Evolutionary conservation across 2,329 filamentous ascomycete genomes (phyloP).

Genomic region (Apiospora rasikravindrae): DNA sequence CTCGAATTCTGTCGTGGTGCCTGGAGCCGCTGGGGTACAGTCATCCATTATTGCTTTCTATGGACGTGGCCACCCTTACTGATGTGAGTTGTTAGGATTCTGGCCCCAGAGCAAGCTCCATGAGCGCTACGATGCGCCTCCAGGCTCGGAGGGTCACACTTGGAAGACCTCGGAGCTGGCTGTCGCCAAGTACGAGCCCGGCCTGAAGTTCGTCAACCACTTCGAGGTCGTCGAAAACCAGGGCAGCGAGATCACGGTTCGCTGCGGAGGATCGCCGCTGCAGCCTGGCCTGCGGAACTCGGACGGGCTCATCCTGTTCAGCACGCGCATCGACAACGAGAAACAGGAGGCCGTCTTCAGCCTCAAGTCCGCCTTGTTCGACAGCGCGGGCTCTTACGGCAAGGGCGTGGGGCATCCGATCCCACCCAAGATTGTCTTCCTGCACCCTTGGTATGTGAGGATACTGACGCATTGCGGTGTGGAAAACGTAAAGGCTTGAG

Average conservation of each 20-base stretch:
- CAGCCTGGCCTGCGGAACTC: slow-evolving; percentile 35
- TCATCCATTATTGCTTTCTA: slow-evolving; percentile 25
- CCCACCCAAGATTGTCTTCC: slow-evolving; percentile 33
- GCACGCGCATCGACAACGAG: slow-evolving; percentile 37
- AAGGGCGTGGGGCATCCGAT: slow-evolving; percentile 30
- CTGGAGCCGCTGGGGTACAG: slow-evolving; percentile 68
- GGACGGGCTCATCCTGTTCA: slow-evolving; percentile 38
- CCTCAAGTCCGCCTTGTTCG: slow-evolving; percentile 39
- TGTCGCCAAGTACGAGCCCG: slow-evolving; percentile 33
- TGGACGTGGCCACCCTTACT: not conserved
- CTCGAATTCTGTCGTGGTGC: slow-evolving; percentile 71
- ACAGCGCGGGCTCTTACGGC: slow-evolving; percentile 31
- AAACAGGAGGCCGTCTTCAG: slow-evolving; percentile 36
- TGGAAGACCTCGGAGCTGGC: slow-evolving; percentile 38
- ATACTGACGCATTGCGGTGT: slow-evolving; percentile 35
- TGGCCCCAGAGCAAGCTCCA: slow-evolving; percentile 38
- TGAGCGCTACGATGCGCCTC: slow-evolving; percentile 37
- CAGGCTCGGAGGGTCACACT: slow-evolving; percentile 37
- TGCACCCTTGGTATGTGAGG: slow-evolving; percentile 38
- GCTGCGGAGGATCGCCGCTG: slow-evolving; percentile 38
- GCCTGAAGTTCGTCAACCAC: slow-evolving; percentile 39
- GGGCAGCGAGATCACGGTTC: slow-evolving; percentile 37
- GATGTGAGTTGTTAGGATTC: slow-evolving; percentile 49
- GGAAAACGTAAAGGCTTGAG: slow-evolving; percentile 34
- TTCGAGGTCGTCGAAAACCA: slow-evolving; percentile 40